A percentile compares a stretch with the other conserved stretches of the same genome.
phyloP scores from a whole-genome alignment of 208 protist genomes.

The Novymonas esmeraldas region DNA sequence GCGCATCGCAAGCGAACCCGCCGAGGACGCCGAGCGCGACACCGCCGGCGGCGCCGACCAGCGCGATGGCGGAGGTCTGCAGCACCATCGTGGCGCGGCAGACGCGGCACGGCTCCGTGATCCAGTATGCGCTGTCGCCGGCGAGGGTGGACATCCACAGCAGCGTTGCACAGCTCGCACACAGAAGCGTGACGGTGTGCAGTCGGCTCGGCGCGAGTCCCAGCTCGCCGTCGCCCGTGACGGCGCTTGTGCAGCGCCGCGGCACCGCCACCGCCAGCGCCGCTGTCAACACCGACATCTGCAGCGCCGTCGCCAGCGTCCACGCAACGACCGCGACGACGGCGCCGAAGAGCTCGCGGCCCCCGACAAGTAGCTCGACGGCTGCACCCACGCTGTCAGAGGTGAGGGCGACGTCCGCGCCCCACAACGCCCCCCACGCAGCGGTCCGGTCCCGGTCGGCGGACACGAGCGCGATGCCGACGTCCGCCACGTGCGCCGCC shows the following conservation, averaged over 20 bases:
- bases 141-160: conserved; percentile 1
- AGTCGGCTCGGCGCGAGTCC: conserved; percentile 5
- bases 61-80: conserved; percentile 7
- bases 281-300: not conserved
- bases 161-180: not conserved
- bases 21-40: conserved; percentile 2
- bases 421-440: conserved; percentile 17
- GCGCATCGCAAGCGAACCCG: not conserved
- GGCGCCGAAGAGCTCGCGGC: conserved; percentile 18
- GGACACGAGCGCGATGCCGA: conserved; percentile 90
- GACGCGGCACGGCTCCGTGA: not conserved
- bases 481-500: conserved; percentile 92
- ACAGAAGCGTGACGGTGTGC: not conserved
- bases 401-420: conserved; percentile 23
- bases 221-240: not conserved
- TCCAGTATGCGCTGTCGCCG: not conserved
- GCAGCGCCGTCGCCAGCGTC: conserved; percentile 5
- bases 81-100: not conserved
- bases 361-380: conserved; percentile 8
- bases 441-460: conserved; percentile 1
- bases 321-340: conserved; percentile 3
- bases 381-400: not conserved
- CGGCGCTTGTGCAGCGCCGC: not conserved
- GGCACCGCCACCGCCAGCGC: conserved; percentile 7
- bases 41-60: conserved; percentile 3